Base-by-base conservation (phyloP, 176 grass and related monocot genomes). In the Canna indica region DNA sequence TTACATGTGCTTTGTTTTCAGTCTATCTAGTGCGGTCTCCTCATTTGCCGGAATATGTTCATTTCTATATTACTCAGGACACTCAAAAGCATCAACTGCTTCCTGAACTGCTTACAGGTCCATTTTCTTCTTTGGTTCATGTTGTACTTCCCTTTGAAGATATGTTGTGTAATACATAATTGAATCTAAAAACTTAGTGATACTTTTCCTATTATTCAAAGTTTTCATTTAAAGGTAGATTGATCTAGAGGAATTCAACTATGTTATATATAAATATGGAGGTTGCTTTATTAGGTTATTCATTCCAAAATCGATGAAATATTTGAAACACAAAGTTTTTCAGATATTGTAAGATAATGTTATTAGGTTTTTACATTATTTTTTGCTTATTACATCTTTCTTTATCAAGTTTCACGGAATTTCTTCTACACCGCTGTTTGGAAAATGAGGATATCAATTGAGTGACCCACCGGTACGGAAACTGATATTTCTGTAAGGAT, bases 21-120 rank as follows among this genome's bases (percentile, higher is more conserved):
- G 54, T 35, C 13, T 61, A 38, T 60, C 72, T 57, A 36, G 7
- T 56, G 3, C 2, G 1, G 22, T 36, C 70, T 28, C 34, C 35
- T 30, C 26, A 27, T 28, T 42, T 36, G 36, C 54, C 36, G 0
- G 72, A 74, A 74, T 74, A 31, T 36, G 56, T 44, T 42, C 56
- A 15, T 14, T 74, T 74, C 59, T 74, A 74, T 38, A 74, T 74
- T 8, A 74, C 72, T 12, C 72, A 74, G 35, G 72, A 74, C 56
- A 74, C 72, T 41, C 72, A 74, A 58, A 74, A 74, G n/a, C 72
- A 74, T 35, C 72, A 74, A 74, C 29, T 74, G 54, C 53, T 74
- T 25, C 72, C 72, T 42, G 72, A 74, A 74, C 17, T 74, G 36
- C 72, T 74, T 74, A 74, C 72, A 42, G 72, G 72, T 74, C 30